Evolutionary conservation across 1,284 basidiomycete genomes (phyloP), one percentile per base, ranked within the genome.

Genomic region (Tilletia indica): DNA sequence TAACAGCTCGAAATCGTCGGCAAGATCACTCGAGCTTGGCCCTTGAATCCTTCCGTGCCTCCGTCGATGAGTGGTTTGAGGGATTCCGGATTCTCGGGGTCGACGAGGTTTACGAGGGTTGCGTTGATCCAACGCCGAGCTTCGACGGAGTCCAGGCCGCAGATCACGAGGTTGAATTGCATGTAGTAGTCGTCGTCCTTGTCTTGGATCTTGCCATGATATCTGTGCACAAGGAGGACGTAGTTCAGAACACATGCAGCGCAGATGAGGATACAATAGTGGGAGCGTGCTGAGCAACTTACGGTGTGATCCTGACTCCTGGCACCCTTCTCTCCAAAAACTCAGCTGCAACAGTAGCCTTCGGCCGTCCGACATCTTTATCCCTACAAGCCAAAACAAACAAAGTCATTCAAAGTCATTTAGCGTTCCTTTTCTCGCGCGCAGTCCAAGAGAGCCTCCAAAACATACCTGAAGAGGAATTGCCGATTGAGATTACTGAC

Each of bases 21-120:
- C 19, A 99, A 87, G 78, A 99, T 99, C 64, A 99, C 96, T 72
- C 96, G 90, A 51, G 96, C 93, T 86, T 99, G 97, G 14, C 97
- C 97, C 86, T 95, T 97, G 89, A 99, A 99, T 91, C 96, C 97
- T 89, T 99, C 97, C 0, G 97, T 99, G 58, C 97, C 97, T 47
- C 97, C 97, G 82, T 99, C 97, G 79, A 99, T 97, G 54, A 99
- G 88, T n/a, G 97, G 97, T 83, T 98, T 99, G 81, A 98, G 83
- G 77, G 92, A 94, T 78, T 98, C 94, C 48, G 92, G 92, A 78
- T 92, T 91, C 70, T 94, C 92, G 6, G 77, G 75, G 34, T 90
- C 88, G 6, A 97, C 94, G 83, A 99, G 89, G 79, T 93, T 92
- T 38, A 98, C 94, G 19, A 99, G 89, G 14, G 94, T 99, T 0